Evolutionary conservation across 352 stramenopile genomes (phyloP), one percentile per base, ranked within the genome.

Genomic region (Phytopythium montanum): DNA sequence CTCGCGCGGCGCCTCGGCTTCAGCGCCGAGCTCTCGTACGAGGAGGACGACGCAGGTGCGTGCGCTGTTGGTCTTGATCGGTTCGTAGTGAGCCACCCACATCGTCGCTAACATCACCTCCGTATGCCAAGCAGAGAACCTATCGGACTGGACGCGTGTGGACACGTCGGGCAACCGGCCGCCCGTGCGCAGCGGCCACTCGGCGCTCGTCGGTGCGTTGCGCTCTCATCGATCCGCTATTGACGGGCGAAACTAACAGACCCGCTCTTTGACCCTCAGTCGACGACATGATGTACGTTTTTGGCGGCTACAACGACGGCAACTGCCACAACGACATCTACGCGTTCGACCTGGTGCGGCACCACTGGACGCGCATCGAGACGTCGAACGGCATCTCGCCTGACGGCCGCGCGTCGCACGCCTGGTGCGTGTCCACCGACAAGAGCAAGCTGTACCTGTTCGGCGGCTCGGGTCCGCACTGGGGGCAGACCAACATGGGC

Each of bases 291-390:
- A 93, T 91, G 84, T 93, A 90, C 58, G 72, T 91, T 28, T 93
- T 93, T 57, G 84, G 84, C 23, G 84, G 84, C 21, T 93, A 93
- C 78, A 91, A 93, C 64, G 81, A 93, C 69, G 84, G 84, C 41
- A 89, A 90, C 65, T 93, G 84, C 60, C 81, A 93, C 78, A 88
- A 88, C 62, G 81, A 93, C 68, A 81, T 93, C 48, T 91, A 91
- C 58, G 79, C 81, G 34, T 93, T 93, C 50, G 80, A 93, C 46
- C 54, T 93, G 41, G 62, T 88, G n/a, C 84, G 75, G 28, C 84
- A 93, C 65, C 79, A 91, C 59, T 93, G 84, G 84, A 67, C 76
- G 51, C 79, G 72, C 60, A 90, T 93, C 31, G 79, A 91, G 54
- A 89, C 79, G 3, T 79, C 73, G 6, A 90, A 86, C 62, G 79